Conservation (phyloP, 805 yeast species). For the Ascoidea tarda region DNA sequence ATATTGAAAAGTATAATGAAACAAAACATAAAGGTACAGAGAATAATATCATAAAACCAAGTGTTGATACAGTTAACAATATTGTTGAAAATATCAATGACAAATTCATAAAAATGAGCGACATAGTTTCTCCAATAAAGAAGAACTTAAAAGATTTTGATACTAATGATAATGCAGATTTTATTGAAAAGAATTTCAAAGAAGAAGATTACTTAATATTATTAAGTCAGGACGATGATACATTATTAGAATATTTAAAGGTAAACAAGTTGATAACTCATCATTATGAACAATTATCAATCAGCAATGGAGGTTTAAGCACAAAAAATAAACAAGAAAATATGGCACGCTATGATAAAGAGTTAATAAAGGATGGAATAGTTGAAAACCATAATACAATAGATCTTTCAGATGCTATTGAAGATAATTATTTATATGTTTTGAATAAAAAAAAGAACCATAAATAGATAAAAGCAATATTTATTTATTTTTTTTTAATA, state of each 20-base stretch:
- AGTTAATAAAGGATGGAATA: background rate
- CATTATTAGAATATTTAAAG: no score
- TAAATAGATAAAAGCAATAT: no score
- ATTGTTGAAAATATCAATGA: background rate
- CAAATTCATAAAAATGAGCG: no score
- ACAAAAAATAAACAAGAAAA: no score
- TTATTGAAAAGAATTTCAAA: background rate
- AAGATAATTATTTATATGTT: background rate
- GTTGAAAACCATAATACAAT: background rate
- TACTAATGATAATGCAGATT: background rate
- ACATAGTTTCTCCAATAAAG: no score
- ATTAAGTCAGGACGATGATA: background rate
- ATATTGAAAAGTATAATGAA: background rate
- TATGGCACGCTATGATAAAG: background rate
- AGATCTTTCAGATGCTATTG: background rate
- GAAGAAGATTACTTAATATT: background rate
- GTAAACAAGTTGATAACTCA: no score
- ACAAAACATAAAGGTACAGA: background rate
- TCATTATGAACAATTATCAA: background rate
- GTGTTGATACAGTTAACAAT: background rate
- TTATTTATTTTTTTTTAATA: conserved; percentile 1
- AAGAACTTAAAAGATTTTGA: background rate
- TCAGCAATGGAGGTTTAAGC: no score
- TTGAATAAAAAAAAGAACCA: no score
- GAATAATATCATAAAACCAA: no score